Percentiles rank a stretch among this genome's conserved stretches.
These are phyloP conservation scores for Exophiala calicioides DNA, from an alignment of 2,329 filamentous ascomycete genomes.

Conservation along the genomic window DNA sequence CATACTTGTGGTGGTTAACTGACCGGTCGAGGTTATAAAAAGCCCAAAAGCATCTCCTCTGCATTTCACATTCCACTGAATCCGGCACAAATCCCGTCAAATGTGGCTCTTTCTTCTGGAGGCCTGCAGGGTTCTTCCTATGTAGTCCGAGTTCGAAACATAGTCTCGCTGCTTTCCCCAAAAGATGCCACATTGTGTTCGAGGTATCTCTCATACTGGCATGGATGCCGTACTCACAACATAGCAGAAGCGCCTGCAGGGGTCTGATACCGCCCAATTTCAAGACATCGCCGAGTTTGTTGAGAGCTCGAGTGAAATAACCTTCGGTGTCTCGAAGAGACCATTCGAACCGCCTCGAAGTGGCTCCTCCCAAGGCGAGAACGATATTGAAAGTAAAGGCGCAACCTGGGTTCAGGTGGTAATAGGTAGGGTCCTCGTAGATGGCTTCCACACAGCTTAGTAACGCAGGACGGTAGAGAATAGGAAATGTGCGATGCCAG, in stretches of 20 bases:
- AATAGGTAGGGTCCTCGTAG: constrained; percentile 29
- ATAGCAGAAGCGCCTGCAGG: background rate
- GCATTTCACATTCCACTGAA: background rate
- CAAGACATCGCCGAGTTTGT: background rate
- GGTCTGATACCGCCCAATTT: background rate
- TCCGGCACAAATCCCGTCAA: background rate
- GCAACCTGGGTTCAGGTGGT: constrained; percentile 35
- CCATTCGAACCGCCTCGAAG: constrained; percentile 49
- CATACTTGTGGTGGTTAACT: too few relatives aligned
- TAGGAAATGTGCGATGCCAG: constrained; percentile 47
- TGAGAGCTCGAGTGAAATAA: background rate
- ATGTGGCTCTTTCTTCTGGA: background rate
- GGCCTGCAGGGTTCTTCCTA: background rate
- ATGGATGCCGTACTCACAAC: constrained; percentile 6
- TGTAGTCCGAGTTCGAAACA: constrained; percentile 3
- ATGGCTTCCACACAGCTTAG: constrained; percentile 17
- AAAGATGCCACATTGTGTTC: constrained; percentile 1
- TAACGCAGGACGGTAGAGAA: constrained; percentile 38
- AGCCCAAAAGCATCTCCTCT: constrained; percentile 1
- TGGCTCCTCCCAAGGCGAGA: constrained; percentile 46
- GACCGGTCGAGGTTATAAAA: constrained; percentile 2
- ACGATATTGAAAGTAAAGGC: constrained; percentile 48
- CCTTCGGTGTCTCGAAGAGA: constrained; percentile 19
- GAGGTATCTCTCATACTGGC: constrained; percentile 1
- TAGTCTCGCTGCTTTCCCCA: background rate